Percentiles rank a stretch among this genome's conserved stretches.
phyloP scores from a whole-genome alignment of 2,329 filamentous ascomycete species.

The Pseudogymnoascus sp. region DNA sequence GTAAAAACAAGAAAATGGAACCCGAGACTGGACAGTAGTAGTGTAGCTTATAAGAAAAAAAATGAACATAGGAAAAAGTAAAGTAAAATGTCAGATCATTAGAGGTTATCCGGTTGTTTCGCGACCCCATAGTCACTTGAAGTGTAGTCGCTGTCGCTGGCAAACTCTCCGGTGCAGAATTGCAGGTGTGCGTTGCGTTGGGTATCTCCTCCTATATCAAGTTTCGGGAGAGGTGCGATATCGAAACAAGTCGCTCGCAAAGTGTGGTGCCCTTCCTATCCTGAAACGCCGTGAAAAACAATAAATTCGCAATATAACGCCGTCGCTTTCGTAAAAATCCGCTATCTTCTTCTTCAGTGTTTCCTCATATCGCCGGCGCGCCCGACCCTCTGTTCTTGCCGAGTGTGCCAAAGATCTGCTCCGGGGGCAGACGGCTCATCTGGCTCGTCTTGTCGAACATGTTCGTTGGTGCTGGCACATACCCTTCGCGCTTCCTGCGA shows the following conservation, averaged over 20 bases:
- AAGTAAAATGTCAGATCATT: background rate
- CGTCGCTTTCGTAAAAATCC: conserved; percentile 7
- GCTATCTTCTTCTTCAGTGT: background rate
- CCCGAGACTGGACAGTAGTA: background rate
- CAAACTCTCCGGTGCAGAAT: background rate
- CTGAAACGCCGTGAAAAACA: background rate
- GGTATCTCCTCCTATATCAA: background rate
- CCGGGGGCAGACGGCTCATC: conserved; percentile 53
- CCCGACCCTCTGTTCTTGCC: conserved; percentile 12
- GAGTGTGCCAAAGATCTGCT: conserved; percentile 37
- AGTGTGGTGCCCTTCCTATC: background rate
- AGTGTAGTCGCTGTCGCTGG: background rate
- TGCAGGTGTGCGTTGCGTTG: background rate
- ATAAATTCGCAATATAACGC: background rate
- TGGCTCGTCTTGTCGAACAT: conserved; percentile 54
- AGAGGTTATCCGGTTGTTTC: conserved; percentile 1
- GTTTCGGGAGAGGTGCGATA: background rate
- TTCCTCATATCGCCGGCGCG: background rate
- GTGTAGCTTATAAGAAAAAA: background rate
- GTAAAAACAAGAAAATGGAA: background rate
- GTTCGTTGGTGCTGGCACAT: conserved; percentile 65
- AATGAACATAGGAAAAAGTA: background rate
- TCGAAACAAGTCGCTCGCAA: background rate
- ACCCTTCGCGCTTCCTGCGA: conserved; percentile 71
- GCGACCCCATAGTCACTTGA: background rate